Base-by-base conservation (phyloP, 2,329 filamentous ascomycete genomes). In the Dactylellina cionopaga region DNA sequence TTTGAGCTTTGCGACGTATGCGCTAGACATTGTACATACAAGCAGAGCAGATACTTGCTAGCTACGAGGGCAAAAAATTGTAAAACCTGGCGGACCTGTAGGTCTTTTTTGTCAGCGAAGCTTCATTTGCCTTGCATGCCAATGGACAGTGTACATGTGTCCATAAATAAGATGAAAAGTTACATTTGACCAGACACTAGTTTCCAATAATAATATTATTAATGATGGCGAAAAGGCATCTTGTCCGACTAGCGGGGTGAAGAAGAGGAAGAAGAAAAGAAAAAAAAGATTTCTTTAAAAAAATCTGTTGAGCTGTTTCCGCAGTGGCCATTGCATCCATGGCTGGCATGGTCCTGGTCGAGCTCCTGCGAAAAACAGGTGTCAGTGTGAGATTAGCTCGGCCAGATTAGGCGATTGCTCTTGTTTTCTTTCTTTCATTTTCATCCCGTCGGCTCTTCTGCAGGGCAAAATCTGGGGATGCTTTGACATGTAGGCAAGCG, bases 301-400 rank as follows among this genome's bases (percentile, higher is more conserved):
- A n/a, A n/a, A n/a, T n/a, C 37, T 58, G 68, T 72, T 72, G 68
- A 65, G 68, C 37, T 55, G 56, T 15, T 49, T 22, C 10, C n/a
- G 43, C 29, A 25, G 51, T 46, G 24, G 43, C 39, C 19, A 47
- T 10, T 33, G n/a, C n/a, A n/a, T n/a, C n/a, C n/a, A n/a, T 19
- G 31, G 7, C 15, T 17, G 24, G 29, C 37, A 35, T 62, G 19
- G 39, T 31, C 25, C 39, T n/a, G 29, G 39, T 62, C 33, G 65
- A 70, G 65, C 65, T 63, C 68, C 68, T 72, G 68, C 68, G 62
- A 58, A 59, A 35, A 72, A 72, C 66, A 71, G 58, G 66, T 71
- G 66, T 71, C 65, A 71, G 43, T 33, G 27, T 58, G 43, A 71
- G 49, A 71, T 71, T 71, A 71, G 65, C 58, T 71, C 51, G 44